Percentiles rank a stretch among this genome's conserved stretches.
These are phyloP conservation scores for Paraconiothyrium sp. DNA, from an alignment of 2,329 filamentous ascomycete genomes.

Conservation along the genomic window DNA sequence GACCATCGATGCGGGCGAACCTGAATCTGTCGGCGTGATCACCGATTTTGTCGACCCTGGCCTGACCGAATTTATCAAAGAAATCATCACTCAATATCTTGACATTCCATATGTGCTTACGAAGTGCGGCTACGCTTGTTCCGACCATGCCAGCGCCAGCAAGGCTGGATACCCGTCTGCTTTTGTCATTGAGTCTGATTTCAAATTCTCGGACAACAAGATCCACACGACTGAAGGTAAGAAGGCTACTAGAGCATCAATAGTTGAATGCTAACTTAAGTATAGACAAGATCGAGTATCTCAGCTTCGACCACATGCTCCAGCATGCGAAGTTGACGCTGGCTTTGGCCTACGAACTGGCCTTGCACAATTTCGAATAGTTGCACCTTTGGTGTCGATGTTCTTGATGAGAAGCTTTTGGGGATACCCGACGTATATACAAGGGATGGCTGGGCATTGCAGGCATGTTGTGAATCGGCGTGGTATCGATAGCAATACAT, in stretches of 20 bases:
- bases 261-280: neutral
- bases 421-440: conserved; percentile 3
- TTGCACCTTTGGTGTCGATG: neutral
- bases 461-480: neutral
- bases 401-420: neutral
- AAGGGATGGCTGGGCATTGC: neutral
- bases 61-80: conserved; percentile 90
- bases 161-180: conserved; percentile 79
- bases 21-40: conserved; percentile 90
- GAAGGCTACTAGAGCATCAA: neutral
- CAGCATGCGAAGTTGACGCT: conserved; percentile 88
- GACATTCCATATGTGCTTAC: conserved; percentile 86
- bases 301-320: conserved; percentile 90
- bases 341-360: conserved; percentile 84
- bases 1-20: conserved; percentile 81
- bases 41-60: conserved; percentile 87
- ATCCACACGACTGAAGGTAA: conserved; percentile 75
- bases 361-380: conserved; percentile 73
- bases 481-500: conserved; percentile 13
- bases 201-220: conserved; percentile 70
- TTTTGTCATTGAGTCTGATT: conserved; percentile 79
- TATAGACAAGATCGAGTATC: conserved; percentile 68
- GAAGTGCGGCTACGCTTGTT: conserved; percentile 87
- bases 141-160: conserved; percentile 76
- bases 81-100: conserved; percentile 87